Evolutionary conservation across 176 grass and related monocot species (phyloP), one percentile per base, ranked within the genome.

Genomic region (Paspalum notatum): DNA sequence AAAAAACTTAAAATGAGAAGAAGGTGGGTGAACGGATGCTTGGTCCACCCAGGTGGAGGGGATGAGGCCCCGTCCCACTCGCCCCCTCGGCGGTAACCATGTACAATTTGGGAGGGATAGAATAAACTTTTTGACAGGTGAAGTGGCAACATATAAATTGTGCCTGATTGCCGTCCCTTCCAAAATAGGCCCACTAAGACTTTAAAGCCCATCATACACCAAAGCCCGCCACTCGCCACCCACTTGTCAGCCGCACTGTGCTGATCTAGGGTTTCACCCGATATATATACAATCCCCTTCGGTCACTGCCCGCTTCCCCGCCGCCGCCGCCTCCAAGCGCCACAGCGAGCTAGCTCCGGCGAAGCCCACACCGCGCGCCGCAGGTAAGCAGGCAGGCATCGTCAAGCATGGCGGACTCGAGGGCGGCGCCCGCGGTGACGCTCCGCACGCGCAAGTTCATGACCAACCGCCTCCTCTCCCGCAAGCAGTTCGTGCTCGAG

Each of bases 361-460:
- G 61, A 66, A 78, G 61, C 61, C 25, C 26, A 72, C 9, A 16
- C 47, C 26, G 41, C 24, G 39, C 74, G 26, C 75, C 24, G 43
- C 74, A 71, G 58, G 24, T 11, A 92, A 44, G 17, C 38, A 63
- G 56, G 38, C 26, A 93, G 62, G 3, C 51, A 61, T 38, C 55
- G 46, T 43, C 74, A 80, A 40, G 5, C 73, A 97, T 98, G 95
- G 84, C 90, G 79, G 95, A 98, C 70, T 24, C 92, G 37, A 98
- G 82, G 88, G 54, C 80, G 78, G 21, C 67, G 17, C 74, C 88
- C 1, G 87, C 87, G 32, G 90, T 98, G 54, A 98, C 92, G 5
- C 90, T 98, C 74, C 88, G 95, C 52, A 98, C 95, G 2, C 87
- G 92, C 83, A 98, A 98, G 85, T 98, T 98, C 86, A 98, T 98